These are phyloP conservation scores for Anethum foeniculum DNA, from an alignment of 140 eudicot genomes.

Conservation along the genomic window DNA sequence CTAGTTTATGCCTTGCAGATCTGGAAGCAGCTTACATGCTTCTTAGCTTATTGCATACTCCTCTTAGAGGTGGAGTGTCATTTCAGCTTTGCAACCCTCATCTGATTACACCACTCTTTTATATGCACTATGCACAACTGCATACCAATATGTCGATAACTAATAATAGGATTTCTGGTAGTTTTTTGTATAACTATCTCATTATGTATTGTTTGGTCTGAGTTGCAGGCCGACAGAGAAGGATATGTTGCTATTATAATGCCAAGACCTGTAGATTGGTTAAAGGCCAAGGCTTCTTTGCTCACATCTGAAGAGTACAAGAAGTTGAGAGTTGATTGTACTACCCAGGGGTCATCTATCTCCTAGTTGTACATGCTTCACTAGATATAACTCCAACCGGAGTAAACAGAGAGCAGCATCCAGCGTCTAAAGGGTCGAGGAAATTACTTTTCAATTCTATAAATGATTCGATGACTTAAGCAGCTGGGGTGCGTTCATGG, in stretches of 20 bases:
- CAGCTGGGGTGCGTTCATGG: background rate
- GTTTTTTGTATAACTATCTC: background rate
- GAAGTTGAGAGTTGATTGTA: conserved; percentile 43
- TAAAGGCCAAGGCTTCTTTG: conserved; percentile 61
- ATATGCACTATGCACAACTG: background rate
- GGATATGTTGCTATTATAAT: conserved; percentile 82
- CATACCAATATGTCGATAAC: background rate
- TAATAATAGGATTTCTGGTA: background rate
- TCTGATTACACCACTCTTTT: background rate
- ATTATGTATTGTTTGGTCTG: conserved; percentile 6
- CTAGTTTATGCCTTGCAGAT: background rate
- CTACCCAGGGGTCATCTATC: background rate
- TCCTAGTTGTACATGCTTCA: background rate
- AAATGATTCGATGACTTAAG: background rate
- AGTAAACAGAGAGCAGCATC: background rate
- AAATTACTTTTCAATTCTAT: background rate
- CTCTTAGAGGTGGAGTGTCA: background rate
- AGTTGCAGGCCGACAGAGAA: conserved; percentile 79
- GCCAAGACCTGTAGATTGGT: conserved; percentile 94
- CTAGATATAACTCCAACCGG: background rate
- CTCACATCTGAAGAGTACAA: conserved; percentile 57
- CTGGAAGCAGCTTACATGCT: background rate
- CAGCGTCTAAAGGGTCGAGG: background rate
- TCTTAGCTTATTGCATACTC: background rate
- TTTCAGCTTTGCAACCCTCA: background rate